Evolutionary conservation across 345 rosid species (phyloP).

Genomic region (Boechera divaricarpa): DNA sequence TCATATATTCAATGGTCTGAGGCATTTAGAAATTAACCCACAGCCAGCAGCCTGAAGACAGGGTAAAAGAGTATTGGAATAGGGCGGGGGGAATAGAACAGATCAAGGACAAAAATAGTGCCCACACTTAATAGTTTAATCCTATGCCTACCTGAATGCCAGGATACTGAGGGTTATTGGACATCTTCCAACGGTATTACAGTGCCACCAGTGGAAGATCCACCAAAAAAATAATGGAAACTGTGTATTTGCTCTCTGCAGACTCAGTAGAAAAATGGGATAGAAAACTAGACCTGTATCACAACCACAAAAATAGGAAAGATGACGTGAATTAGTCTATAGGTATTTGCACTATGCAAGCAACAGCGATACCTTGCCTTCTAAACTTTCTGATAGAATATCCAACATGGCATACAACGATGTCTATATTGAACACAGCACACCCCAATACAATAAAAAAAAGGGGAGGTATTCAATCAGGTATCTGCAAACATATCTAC

Average conservation of each 20-base stretch:
- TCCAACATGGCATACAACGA: not conserved
- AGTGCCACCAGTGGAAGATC: slow-evolving; percentile 41
- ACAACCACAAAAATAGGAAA: slow-evolving; percentile 14
- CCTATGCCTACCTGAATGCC: slow-evolving; percentile 64
- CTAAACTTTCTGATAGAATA: not conserved
- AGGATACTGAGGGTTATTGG: slow-evolving; percentile 74
- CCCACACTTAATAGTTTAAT: slow-evolving; percentile 2
- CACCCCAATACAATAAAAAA: not conserved
- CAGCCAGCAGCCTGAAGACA: slow-evolving; percentile 24
- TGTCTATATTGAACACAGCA: not conserved
- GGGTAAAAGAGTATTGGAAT: slow-evolving; percentile 2
- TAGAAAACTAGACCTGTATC: slow-evolving; percentile 32
- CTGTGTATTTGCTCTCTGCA: slow-evolving; percentile 12
- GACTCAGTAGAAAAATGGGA: slow-evolving; percentile 14
- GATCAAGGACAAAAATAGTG: slow-evolving; percentile 1
- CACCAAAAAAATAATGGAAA: slow-evolving; percentile 27
- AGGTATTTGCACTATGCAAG: slow-evolving; percentile 7
- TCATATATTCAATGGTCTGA: not conserved
- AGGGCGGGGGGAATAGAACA: not conserved
- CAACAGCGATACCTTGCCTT: not conserved
- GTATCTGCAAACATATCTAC: not conserved
- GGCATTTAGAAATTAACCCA: slow-evolving; percentile 13
- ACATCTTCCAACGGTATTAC: slow-evolving; percentile 55
- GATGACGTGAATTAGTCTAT: slow-evolving; percentile 1
- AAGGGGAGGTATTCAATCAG: slow-evolving; percentile 1